A percentile compares a stretch with the other conserved stretches of the same genome.
phyloP scores from a whole-genome alignment of 2,329 filamentous ascomycete genomes.

The Metarhizium guizhouense region DNA sequence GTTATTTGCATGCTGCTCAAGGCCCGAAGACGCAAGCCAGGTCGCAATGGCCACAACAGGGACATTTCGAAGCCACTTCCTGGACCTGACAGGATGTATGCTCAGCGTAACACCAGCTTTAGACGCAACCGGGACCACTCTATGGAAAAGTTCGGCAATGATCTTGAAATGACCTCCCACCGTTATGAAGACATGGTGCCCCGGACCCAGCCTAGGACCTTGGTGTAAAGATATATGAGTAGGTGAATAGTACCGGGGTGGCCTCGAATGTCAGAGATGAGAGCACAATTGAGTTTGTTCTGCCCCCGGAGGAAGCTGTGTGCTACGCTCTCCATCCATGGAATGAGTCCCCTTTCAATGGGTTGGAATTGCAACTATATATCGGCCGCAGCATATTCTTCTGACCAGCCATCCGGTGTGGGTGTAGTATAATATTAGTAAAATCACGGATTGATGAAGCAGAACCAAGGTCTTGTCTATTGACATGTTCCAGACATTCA shows the following conservation, averaged over 20 bases:
- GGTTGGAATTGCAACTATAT: neutral
- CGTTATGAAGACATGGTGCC: constrained; percentile 52
- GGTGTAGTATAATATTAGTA: neutral
- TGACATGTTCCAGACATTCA: neutral
- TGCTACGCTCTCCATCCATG: neutral
- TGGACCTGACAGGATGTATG: constrained; percentile 31
- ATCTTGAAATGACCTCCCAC: constrained; percentile 42
- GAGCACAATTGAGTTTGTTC: neutral
- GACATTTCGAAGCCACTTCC: constrained; percentile 45
- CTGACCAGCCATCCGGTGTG: neutral
- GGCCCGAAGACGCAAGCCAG: constrained; percentile 14
- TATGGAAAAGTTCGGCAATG: constrained; percentile 29
- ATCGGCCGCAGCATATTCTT: neutral
- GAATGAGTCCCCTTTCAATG: neutral
- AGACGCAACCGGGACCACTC: constrained; percentile 13
- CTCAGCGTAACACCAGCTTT: constrained; percentile 20
- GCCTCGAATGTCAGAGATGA: neutral
- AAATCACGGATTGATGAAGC: neutral
- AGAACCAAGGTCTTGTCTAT: neutral
- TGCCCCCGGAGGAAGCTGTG: neutral
- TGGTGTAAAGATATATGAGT: constrained; percentile 21
- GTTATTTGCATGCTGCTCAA: constrained; percentile 29
- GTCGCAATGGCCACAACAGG: constrained; percentile 15
- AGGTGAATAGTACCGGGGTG: neutral
- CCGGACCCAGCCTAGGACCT: constrained; percentile 36